These are phyloP conservation scores for Serendipita indica DNA, from an alignment of 768 basidiomycete genomes.

Conservation along the genomic window DNA sequence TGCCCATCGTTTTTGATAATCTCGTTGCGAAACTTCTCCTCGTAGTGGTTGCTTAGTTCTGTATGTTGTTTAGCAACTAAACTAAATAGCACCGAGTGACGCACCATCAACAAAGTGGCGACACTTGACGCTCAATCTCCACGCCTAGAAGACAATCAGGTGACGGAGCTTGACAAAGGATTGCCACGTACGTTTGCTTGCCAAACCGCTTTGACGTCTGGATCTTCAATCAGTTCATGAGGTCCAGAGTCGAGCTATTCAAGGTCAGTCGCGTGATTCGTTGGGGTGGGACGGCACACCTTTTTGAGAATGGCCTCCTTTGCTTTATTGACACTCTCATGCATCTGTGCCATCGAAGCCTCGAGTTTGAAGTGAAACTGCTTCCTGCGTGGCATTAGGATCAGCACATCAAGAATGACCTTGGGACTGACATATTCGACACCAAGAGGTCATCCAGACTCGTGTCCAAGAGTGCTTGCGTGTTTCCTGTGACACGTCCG, in stretches of 20 bases:
- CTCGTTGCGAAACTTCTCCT: background rate
- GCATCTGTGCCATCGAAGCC: background rate
- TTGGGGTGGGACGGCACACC: background rate
- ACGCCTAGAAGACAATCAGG: background rate
- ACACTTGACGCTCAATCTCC: constrained; percentile 9
- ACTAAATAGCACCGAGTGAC: background rate
- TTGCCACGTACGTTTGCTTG: background rate
- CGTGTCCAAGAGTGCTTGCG: background rate
- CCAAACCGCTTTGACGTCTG: constrained; percentile 5
- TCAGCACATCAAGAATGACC: background rate
- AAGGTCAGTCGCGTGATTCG: background rate
- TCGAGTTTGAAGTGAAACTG: constrained; percentile 2
- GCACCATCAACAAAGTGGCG: constrained; percentile 7
- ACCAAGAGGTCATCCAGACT: background rate
- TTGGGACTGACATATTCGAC: background rate
- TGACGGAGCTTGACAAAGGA: background rate
- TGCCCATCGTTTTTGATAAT: background rate
- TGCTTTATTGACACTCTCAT: background rate
- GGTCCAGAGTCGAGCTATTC: constrained; percentile 5
- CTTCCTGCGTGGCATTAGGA: background rate
- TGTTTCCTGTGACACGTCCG: background rate
- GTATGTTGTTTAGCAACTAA: background rate
- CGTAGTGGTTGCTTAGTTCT: constrained; percentile 10
- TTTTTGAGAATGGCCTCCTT: constrained; percentile 6
- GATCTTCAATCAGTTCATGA: constrained; percentile 3